Evolutionary conservation across 169 alveolate species (phyloP), one percentile per base, ranked within the genome.

Genomic region (Eimeria necatrix): DNA sequence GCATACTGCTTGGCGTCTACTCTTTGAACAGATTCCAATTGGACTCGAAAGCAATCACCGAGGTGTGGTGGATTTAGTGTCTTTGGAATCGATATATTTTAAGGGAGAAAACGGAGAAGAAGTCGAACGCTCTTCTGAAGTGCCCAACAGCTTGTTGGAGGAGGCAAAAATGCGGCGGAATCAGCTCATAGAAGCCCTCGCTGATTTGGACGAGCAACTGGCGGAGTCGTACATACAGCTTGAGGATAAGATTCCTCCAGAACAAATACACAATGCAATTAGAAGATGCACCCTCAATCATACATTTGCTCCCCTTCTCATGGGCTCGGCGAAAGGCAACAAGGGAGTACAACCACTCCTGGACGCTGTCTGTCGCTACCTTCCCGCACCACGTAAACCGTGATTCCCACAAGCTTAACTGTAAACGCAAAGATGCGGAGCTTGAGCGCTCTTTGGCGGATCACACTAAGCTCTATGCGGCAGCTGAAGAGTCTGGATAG

Each of bases 271-370:
- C 80, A 95, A 52, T 92, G 84, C 61, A 96, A 97, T 83, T 93
- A 90, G 74, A 32, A 96, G 85, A 94, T 95, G 59, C 87, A 93
- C 73, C 48, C 96, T 98, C 32, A 96, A 73, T 4, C 97, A 93
- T 64, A 95, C 88, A 32, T 97, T 98, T 78, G 96, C 97, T 14
- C 99, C 99, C n/a, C 98, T 99, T 0, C 96, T 98, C 73, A 97
- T 98, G 98, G 99, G 99, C 2, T 97, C 99, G 26, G 99, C 99
- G 3, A 97, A 98, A 95, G 98, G 98, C 94, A 99, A 99, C 94
- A 98, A 98, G 78, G 99, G 99, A 32, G 99, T 98, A 0, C 99
- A 98, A 97, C 97, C 97, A 61, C 98, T 98, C n/a, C 95, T 99
- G 56, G 99, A 99, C 84, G 99, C 99, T 9, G 99, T 99, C 12